Evolutionary conservation across 2,329 filamentous ascomycete species (phyloP).

Genomic region (Didymella pinodella): DNA sequence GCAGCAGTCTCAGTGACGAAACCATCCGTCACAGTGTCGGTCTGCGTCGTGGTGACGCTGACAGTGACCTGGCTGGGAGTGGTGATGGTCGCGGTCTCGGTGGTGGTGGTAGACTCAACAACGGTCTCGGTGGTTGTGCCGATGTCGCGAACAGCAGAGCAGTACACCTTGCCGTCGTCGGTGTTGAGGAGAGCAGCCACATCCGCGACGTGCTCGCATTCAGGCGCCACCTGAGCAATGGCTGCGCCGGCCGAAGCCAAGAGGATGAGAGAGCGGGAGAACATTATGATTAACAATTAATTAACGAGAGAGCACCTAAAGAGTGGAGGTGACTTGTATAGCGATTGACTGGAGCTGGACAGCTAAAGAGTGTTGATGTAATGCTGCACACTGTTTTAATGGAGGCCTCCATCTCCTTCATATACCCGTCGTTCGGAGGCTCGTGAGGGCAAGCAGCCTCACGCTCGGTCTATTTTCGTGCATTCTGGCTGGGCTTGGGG

Average conservation of each 20-base stretch:
- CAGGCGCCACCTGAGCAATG: constrained; percentile 16
- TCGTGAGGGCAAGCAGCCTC: background rate
- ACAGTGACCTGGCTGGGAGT: constrained; percentile 18
- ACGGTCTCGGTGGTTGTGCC: constrained; percentile 16
- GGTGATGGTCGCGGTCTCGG: constrained; percentile 19
- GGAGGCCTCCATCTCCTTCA: constrained; percentile 4
- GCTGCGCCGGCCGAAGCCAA: constrained; percentile 20
- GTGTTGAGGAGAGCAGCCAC: constrained; percentile 13
- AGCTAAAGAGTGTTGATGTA: constrained; percentile 20
- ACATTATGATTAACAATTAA: constrained; percentile 23
- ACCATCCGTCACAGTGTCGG: constrained; percentile 14
- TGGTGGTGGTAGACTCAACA: constrained; percentile 14
- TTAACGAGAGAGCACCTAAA: constrained; percentile 16
- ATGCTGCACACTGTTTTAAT: constrained; percentile 17
- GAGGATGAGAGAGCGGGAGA: constrained; percentile 18
- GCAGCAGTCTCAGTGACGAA: constrained; percentile 19
- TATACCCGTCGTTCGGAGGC: constrained; percentile 2
- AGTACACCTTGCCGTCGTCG: constrained; percentile 18
- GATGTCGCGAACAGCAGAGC: constrained; percentile 17
- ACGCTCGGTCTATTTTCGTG: background rate
- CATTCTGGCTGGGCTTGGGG: constrained; percentile 9
- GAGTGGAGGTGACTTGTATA: constrained; percentile 18
- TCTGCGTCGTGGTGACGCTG: constrained; percentile 12
- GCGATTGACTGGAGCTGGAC: constrained; percentile 21
- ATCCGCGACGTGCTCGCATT: constrained; percentile 18